These are phyloP conservation scores for Trametes cubensis DNA, from an alignment of 768 basidiomycete species.

Conservation along the genomic window DNA sequence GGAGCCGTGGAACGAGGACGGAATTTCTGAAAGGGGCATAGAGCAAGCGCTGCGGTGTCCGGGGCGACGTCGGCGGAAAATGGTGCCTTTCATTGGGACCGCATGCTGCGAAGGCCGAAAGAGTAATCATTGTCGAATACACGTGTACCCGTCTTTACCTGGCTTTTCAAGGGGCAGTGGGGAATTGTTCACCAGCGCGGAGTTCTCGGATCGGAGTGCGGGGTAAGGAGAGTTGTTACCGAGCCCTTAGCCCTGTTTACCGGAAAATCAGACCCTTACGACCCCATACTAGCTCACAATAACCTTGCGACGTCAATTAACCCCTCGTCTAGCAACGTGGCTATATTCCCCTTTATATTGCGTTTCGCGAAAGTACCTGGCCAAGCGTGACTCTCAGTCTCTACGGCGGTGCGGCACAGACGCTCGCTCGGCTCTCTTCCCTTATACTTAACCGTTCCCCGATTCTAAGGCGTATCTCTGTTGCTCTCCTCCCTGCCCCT, in stretches of 20 bases:
- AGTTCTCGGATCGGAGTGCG: slow-evolving; percentile 22
- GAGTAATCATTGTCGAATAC: slow-evolving; percentile 20
- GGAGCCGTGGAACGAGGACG: slow-evolving; percentile 12
- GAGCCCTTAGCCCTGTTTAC: slow-evolving; percentile 8
- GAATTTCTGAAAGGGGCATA: slow-evolving; percentile 20
- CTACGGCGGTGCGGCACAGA: neutral
- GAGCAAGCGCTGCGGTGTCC: slow-evolving; percentile 22
- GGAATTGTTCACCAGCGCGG: slow-evolving; percentile 11
- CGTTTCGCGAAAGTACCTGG: neutral
- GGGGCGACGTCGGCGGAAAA: slow-evolving; percentile 32
- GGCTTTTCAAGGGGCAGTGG: slow-evolving; percentile 2
- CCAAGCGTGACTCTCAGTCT: neutral
- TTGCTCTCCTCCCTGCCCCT: slow-evolving; percentile 15
- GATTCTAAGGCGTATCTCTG: slow-evolving; percentile 21
- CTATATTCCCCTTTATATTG: slow-evolving; percentile 6
- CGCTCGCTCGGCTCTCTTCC: slow-evolving; percentile 10
- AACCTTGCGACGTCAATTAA: neutral
- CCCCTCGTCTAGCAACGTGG: slow-evolving; percentile 1
- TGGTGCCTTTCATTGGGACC: slow-evolving; percentile 28
- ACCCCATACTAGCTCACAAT: neutral
- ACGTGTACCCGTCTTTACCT: slow-evolving; percentile 22
- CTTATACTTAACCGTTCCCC: slow-evolving; percentile 18
- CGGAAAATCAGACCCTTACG: neutral
- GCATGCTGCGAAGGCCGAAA: slow-evolving; percentile 24
- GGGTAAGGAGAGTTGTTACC: slow-evolving; percentile 12